A percentile compares a stretch with the other conserved stretches of the same genome.
Conservation (phyloP, 371 early-diverging fungal genomes). For the Lichtheimia ornata region DNA sequence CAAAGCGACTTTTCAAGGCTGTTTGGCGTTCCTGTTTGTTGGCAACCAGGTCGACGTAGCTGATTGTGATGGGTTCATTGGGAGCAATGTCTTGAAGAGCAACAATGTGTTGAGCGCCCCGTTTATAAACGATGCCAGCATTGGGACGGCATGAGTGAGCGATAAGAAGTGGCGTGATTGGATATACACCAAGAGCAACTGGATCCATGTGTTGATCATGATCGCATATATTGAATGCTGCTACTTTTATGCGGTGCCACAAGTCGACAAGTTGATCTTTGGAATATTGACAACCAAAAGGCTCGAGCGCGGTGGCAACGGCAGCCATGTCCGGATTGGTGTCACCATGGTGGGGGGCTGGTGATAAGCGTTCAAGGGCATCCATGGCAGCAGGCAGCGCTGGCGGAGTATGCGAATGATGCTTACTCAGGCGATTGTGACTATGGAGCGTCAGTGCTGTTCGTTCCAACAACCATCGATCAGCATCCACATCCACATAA, state of each 20-base stretch:
- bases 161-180: slow-evolving; percentile 68
- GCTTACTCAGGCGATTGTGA: slow-evolving; percentile 52
- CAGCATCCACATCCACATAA: slow-evolving; percentile 41
- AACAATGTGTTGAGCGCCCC: slow-evolving; percentile 46
- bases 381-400: slow-evolving; percentile 35
- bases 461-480: slow-evolving; percentile 48
- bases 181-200: slow-evolving; percentile 75
- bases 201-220: slow-evolving; percentile 62
- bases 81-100: slow-evolving; percentile 61
- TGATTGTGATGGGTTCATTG: slow-evolving; percentile 74
- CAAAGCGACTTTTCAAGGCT: slow-evolving; percentile 46
- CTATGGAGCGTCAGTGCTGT: slow-evolving; percentile 45
- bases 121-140: slow-evolving; percentile 59
- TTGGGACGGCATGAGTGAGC: slow-evolving; percentile 88
- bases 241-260: slow-evolving; percentile 15
- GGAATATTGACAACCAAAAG: slow-evolving; percentile 28
- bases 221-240: slow-evolving; percentile 26
- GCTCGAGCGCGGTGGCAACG: slow-evolving; percentile 17
- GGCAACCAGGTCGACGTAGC: slow-evolving; percentile 72
- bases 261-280: slow-evolving; percentile 15
- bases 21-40: slow-evolving; percentile 54
- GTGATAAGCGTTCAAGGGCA: slow-evolving; percentile 29
- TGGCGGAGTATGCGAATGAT: slow-evolving; percentile 47
- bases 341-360: background rate
- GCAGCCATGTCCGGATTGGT: slow-evolving; percentile 7